Base-by-base conservation (phyloP, 106 monocot species). In the Platanthera guangdongensis region DNA sequence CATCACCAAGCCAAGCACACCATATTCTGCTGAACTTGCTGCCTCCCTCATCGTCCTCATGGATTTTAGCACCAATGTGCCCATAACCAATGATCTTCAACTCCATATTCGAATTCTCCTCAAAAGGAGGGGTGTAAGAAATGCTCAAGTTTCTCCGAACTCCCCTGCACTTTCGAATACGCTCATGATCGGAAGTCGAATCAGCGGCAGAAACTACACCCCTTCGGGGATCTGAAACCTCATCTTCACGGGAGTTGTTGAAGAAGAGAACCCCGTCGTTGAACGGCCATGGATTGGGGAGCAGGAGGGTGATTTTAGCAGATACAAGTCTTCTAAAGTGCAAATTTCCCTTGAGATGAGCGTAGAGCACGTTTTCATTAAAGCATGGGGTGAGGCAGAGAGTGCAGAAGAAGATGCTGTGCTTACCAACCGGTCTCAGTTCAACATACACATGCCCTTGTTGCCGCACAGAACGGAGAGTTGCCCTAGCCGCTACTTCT, bases 1-100 rank as follows among this genome's bases (percentile, higher is more conserved):
- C 91, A 64, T 87, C 74, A 51, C 96, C 93, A 47, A 89, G 63
- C 96, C 96, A 97, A 69, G 91, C 91, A 81, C 96, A 97, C 93
- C 93, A 97, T 51, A 91, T 88, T 68, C 81, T 89, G 54, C 67
- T 69, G 32, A 91, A 65, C 76, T 78, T 86, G 9, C 72, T 46
- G 7, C 46, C 49, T 50, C 1, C 49, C 14, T 83, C 84, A 63
- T 78, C 74, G 5, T 18, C 73, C 63, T 85, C 84, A 47, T 25
- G 71, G 21, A 86, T 65, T 59, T 80, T 87, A 45, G 73, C 67
- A 16, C 87, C 81, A 57, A 91, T 78, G 18, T 85, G 86, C 51
- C 96, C 96, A 77, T 80, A 75, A 32, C 96, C 96, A 22, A 82
- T 68, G 76, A 82, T 75, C 2, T 72, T 69, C 25, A 86, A 78